Conservation (phyloP, 768 basidiomycete genomes). For the Clavulina sp. region DNA sequence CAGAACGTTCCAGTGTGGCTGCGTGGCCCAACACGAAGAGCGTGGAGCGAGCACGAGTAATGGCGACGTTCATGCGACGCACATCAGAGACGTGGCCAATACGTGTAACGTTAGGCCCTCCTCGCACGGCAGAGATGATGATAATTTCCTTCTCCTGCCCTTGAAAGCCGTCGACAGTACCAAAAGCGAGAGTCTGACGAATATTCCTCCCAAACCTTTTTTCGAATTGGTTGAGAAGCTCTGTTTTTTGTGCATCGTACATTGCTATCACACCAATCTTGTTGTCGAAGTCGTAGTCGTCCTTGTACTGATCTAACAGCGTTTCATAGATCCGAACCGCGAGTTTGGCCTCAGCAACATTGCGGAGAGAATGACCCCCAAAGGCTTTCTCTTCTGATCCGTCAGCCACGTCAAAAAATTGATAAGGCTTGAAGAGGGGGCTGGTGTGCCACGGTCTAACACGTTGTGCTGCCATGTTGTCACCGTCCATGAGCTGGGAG, state of each 20-base stretch:
- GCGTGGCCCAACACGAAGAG: constrained; percentile 87
- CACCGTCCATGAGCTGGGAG: constrained; percentile 65
- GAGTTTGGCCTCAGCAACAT: constrained; percentile 51
- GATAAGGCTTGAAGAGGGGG: constrained; percentile 65
- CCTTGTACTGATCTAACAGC: constrained; percentile 41
- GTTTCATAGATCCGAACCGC: constrained; percentile 64
- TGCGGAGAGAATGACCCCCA: constrained; percentile 54
- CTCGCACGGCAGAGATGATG: constrained; percentile 91
- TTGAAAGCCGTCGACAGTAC: constrained; percentile 97
- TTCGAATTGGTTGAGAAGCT: constrained; percentile 53
- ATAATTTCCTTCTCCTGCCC: constrained; percentile 98
- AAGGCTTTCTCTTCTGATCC: constrained; percentile 45
- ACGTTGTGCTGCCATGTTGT: constrained; percentile 72
- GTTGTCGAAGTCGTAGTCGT: constrained; percentile 32
- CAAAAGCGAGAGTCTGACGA: constrained; percentile 64
- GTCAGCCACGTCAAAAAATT: constrained; percentile 64
- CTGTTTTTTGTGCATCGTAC: constrained; percentile 79
- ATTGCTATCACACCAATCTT: constrained; percentile 69
- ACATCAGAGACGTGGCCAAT: constrained; percentile 84
- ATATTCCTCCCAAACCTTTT: constrained; percentile 55
- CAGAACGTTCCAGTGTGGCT: constrained; percentile 73
- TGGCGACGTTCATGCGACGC: constrained; percentile 94
- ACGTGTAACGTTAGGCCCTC: constrained; percentile 62
- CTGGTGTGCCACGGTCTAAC: constrained; percentile 70
- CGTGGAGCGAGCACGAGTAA: constrained; percentile 91